These are phyloP conservation scores for Psidium friedrichsthalianum DNA, from an alignment of 345 rosid genomes.

Conservation along the genomic window DNA sequence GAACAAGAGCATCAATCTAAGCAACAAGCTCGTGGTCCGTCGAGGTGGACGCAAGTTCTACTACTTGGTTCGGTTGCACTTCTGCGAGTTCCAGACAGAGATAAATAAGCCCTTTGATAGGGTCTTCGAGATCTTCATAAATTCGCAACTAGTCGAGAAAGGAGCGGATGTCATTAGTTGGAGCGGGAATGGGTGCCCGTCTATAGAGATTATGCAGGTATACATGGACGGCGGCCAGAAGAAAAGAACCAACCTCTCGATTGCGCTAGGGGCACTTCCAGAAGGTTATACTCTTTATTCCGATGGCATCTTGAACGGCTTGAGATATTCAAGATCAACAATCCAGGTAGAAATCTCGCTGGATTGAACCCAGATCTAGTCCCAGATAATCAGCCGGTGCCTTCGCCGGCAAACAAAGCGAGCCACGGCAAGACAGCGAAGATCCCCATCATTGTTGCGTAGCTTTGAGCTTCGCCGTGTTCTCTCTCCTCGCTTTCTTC, in stretches of 20 bases:
- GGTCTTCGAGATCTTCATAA: conserved; percentile 14
- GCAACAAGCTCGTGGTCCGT: too few species aligned
- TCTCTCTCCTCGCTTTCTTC: neutral
- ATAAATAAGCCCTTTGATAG: neutral
- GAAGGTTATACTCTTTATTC: neutral
- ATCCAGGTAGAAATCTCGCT: conserved; percentile 9
- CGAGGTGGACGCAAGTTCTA: neutral
- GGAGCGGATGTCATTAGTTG: conserved; percentile 7
- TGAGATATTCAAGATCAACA: conserved; percentile 29
- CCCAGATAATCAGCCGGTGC: neutral
- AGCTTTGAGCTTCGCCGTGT: neutral
- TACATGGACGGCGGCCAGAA: neutral
- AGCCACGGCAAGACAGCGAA: neutral
- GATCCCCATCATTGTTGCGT: neutral
- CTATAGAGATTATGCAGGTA: conserved; percentile 16
- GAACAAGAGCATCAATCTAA: too few species aligned
- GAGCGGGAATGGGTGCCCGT: conserved; percentile 13
- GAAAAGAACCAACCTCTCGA: conserved; percentile 3
- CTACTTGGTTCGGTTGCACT: too few species aligned
- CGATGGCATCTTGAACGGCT: conserved; percentile 25
- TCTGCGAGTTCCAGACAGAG: too few species aligned
- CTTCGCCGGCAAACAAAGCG: neutral
- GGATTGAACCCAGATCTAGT: conserved; percentile 14
- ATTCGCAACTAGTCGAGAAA: conserved; percentile 1
- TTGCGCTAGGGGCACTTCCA: conserved; percentile 14